These are phyloP conservation scores for Colletotrichum destructivum DNA, from an alignment of 2,329 filamentous ascomycete genomes.

Conservation along the genomic window DNA sequence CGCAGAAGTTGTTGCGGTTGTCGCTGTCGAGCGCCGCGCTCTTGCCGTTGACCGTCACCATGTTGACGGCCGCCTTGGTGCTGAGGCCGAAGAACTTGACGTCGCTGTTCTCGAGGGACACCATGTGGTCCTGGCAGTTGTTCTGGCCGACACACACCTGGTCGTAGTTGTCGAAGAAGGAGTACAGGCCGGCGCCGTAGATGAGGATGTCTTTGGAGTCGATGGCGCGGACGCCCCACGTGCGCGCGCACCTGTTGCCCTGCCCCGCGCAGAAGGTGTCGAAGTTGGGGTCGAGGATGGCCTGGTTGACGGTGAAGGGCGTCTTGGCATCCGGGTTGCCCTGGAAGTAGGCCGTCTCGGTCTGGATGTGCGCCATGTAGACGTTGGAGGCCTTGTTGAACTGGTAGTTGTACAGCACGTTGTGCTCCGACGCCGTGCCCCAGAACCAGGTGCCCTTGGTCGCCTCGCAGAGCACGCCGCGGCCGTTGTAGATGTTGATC, in stretches of 20 bases:
- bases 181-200: conserved; percentile 83
- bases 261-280: conserved; percentile 63
- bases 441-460: conserved; percentile 84
- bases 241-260: conserved; percentile 72
- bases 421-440: conserved; percentile 80
- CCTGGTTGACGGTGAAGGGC: conserved; percentile 72
- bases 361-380: conserved; percentile 88
- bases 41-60: conserved; percentile 76
- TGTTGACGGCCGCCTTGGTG: conserved; percentile 82
- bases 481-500: conserved; percentile 90
- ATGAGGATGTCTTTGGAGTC: conserved; percentile 78
- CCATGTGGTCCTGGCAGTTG: conserved; percentile 84
- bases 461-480: conserved; percentile 85
- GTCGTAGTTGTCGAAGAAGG: conserved; percentile 86
- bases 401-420: conserved; percentile 86
- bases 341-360: conserved; percentile 92
- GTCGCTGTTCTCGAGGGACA: conserved; percentile 76
- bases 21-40: conserved; percentile 69
- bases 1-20: conserved; percentile 77
- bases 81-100: conserved; percentile 78
- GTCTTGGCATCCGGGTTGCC: conserved; percentile 81
- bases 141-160: conserved; percentile 78
- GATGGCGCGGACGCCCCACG: conserved; percentile 82
- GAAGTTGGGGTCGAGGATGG: conserved; percentile 80
- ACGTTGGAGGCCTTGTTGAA: conserved; percentile 82